Percentiles rank a stretch among this genome's conserved stretches.
phyloP scores from a whole-genome alignment of 768 basidiomycete species.

The Tricholoma hemisulphureum region DNA sequence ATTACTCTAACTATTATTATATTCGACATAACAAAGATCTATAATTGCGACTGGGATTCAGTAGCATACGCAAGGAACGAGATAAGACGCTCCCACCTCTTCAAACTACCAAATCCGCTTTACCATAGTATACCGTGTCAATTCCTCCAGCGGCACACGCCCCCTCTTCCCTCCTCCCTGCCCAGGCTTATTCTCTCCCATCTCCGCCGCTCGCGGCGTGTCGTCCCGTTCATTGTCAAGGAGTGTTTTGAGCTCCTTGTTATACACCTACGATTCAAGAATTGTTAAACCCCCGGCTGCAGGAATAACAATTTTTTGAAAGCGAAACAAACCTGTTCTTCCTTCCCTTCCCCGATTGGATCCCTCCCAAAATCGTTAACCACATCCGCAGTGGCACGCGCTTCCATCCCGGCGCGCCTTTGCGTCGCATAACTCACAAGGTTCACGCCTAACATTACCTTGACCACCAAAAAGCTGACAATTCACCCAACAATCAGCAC shows the following conservation, averaged over 20 bases:
- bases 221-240: conserved; percentile 72
- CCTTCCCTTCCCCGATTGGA: conserved; percentile 86
- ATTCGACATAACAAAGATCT: too few relatives aligned
- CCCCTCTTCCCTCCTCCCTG: conserved; percentile 50
- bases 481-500: not conserved
- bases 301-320: not conserved
- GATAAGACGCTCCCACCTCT: not conserved
- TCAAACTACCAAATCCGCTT: conserved; percentile 72
- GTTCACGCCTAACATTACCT: conserved; percentile 89
- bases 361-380: conserved; percentile 89
- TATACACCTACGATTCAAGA: conserved; percentile 59
- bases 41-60: too few relatives aligned
- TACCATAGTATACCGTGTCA: conserved; percentile 95
- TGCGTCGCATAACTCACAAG: conserved; percentile 80
- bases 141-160: conserved; percentile 76
- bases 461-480: conserved; percentile 77
- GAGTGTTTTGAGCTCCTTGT: conserved; percentile 72
- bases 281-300: not conserved
- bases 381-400: conserved; percentile 66
- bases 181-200: conserved; percentile 59
- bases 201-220: conserved; percentile 62
- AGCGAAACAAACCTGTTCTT: conserved; percentile 64
- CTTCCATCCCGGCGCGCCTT: conserved; percentile 75
- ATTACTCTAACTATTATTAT: too few relatives aligned
- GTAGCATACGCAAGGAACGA: not conserved